These are phyloP conservation scores for Yamadazyma blattariae DNA, from an alignment of 1,139 yeast species.

Conservation along the genomic window DNA sequence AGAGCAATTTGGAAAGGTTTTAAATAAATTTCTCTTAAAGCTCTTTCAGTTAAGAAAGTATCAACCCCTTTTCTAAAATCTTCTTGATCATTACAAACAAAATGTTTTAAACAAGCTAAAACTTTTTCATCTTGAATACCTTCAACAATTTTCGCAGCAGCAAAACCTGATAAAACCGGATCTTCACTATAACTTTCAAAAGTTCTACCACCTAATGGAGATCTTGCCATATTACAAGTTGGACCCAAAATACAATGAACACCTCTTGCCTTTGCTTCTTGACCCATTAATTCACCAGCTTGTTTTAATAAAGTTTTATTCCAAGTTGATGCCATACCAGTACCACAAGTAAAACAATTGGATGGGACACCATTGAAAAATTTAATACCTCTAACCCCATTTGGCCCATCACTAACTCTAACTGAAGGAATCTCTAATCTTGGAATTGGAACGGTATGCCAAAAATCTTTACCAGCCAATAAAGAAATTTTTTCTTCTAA, in stretches of 20 bases:
- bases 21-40: slow-evolving; percentile 58
- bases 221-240: slow-evolving; percentile 54
- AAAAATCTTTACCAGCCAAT: slow-evolving; percentile 49
- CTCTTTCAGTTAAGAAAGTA: slow-evolving; percentile 51
- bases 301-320: slow-evolving; percentile 25
- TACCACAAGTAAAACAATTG: slow-evolving; percentile 36
- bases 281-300: slow-evolving; percentile 32
- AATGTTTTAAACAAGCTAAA: slow-evolving; percentile 59
- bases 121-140: slow-evolving; percentile 55
- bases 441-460: slow-evolving; percentile 54
- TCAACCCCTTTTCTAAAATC: slow-evolving; percentile 50
- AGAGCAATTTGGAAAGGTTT: slow-evolving; percentile 62
- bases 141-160: slow-evolving; percentile 46
- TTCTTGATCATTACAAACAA: slow-evolving; percentile 60
- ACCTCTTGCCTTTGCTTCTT: slow-evolving; percentile 32
- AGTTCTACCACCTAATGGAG: slow-evolving; percentile 64
- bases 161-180: slow-evolving; percentile 53
- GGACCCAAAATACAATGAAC: slow-evolving; percentile 53
- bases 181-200: slow-evolving; percentile 65
- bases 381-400: slow-evolving; percentile 33
- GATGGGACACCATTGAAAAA: slow-evolving; percentile 33
- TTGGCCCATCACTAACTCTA: slow-evolving; percentile 36
- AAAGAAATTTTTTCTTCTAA: slow-evolving; percentile 47
- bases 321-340: slow-evolving; percentile 44
- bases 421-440: slow-evolving; percentile 38